Evolutionary conservation across 805 yeast genomes (phyloP), one percentile per base, ranked within the genome.

Genomic region (Starmera pachycereana): DNA sequence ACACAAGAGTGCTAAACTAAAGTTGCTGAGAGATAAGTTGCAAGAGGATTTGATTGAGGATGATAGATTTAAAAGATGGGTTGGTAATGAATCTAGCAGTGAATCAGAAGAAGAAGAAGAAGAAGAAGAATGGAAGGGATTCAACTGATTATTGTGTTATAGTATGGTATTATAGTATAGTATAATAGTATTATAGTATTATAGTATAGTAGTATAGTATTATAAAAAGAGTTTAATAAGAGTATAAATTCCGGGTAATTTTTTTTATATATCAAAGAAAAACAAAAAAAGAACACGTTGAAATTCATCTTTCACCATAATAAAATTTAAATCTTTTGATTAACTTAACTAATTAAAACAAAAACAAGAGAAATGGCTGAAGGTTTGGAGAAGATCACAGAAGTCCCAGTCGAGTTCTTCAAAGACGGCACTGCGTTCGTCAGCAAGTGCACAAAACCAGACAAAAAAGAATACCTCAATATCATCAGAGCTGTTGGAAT

Each of bases 401-500:
- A 89, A 61, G 81, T 85, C 45, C 96, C 97, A 54, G 73, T 79
- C 48, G 96, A 87, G 60, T 87, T 90, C 69, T 68, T 88, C 66
- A 85, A 78, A 65, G 97, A 92, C 56, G 96, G 97, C 47, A 66
- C 81, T 44, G 85, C 87, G 44, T 92, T 92, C 62, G 71, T 92
- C 54, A 75, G 77, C 60, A 86, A 86, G 65, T 90, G 97, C 71
- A 81, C 92, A 57, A 90, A 92, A 68, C 98, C 98, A 52, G 80
- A 79, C 61, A 68, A 73, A 59, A 85, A 82, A 61, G 98, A 90
- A 67, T 90, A 85, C 72, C 54, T 79, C 44, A 81, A 82, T 64
- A 83, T 90, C 58, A 75, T 92, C 48, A 83, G 92, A 66, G 97
- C 97, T 39, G 97, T 90, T 39, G 97, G 97, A 55, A 73, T 89